These are phyloP conservation scores for Cynanchum wilfordii DNA, from an alignment of 257 asterid genomes.

Conservation along the genomic window DNA sequence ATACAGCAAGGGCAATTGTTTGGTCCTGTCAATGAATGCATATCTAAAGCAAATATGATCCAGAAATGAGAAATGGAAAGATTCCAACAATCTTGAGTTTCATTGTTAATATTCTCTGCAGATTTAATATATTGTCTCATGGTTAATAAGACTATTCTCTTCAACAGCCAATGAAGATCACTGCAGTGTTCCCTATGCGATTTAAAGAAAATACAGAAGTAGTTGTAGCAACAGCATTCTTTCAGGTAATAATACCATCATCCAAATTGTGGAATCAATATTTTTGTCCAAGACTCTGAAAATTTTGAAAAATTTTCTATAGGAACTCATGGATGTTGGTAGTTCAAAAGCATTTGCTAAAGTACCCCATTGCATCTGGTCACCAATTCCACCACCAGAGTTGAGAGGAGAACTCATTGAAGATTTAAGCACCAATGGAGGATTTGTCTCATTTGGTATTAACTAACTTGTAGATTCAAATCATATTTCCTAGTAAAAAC, in stretches of 20 bases:
- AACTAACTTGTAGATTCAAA: constrained; percentile 3
- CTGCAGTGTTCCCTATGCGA: constrained; percentile 86
- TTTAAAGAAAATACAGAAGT: constrained; percentile 69
- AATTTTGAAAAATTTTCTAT: neutral
- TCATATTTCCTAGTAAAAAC: neutral
- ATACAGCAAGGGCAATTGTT: neutral
- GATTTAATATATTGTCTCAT: neutral
- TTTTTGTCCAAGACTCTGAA: neutral
- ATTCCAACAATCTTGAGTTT: neutral
- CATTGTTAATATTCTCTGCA: neutral
- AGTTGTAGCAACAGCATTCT: constrained; percentile 67
- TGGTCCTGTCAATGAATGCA: neutral
- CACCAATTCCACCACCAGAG: constrained; percentile 81
- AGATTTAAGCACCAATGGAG: constrained; percentile 83
- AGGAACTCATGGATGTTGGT: constrained; percentile 84
- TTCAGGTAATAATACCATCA: constrained; percentile 48
- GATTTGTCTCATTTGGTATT: constrained; percentile 82
- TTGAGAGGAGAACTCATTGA: constrained; percentile 79
- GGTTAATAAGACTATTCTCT: constrained; percentile 8
- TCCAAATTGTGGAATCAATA: neutral
- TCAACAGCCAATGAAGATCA: constrained; percentile 57
- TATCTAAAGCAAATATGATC: neutral
- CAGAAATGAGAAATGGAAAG: neutral
- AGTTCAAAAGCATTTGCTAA: constrained; percentile 44
- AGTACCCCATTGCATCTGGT: constrained; percentile 87